These are phyloP conservation scores for Singerocomus inundabilis DNA, from an alignment of 1,284 basidiomycete genomes.

Conservation along the genomic window DNA sequence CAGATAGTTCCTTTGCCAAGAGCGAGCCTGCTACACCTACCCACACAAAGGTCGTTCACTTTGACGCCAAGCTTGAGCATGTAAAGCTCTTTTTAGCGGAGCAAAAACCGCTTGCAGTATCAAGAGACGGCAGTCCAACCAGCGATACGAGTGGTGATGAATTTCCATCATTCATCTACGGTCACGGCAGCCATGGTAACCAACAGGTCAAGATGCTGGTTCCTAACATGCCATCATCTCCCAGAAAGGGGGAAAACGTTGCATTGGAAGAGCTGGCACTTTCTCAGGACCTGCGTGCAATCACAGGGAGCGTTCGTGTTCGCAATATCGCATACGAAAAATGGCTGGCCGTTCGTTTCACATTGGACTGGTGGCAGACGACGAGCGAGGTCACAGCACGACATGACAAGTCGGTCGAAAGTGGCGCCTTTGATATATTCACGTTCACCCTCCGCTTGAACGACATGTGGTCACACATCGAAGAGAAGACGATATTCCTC, in stretches of 20 bases:
- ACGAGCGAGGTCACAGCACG: conserved; percentile 89
- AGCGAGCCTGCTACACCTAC: conserved; percentile 62
- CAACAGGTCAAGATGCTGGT: conserved; percentile 49
- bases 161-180: conserved; percentile 63
- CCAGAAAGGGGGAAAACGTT: conserved; percentile 42
- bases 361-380: conserved; percentile 93
- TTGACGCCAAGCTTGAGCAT: conserved; percentile 87
- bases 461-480: conserved; percentile 67
- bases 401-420: conserved; percentile 64
- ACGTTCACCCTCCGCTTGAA: conserved; percentile 63
- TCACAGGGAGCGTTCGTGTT: conserved; percentile 76
- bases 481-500: conserved; percentile 83
- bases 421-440: conserved; percentile 66
- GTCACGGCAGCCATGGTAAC: conserved; percentile 40
- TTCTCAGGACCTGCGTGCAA: conserved; percentile 55
- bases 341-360: conserved; percentile 87
- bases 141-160: conserved; percentile 77
- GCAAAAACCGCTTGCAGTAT: conserved; percentile 92
- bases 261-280: conserved; percentile 56
- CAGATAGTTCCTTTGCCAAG: conserved; percentile 44
- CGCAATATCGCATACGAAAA: conserved; percentile 88
- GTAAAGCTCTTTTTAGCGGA: conserved; percentile 92
- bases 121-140: conserved; percentile 85
- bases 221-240: conserved; percentile 48
- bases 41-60: conserved; percentile 83